Conservation (phyloP, 768 basidiomycete species). For the Mycena indigotica region DNA sequence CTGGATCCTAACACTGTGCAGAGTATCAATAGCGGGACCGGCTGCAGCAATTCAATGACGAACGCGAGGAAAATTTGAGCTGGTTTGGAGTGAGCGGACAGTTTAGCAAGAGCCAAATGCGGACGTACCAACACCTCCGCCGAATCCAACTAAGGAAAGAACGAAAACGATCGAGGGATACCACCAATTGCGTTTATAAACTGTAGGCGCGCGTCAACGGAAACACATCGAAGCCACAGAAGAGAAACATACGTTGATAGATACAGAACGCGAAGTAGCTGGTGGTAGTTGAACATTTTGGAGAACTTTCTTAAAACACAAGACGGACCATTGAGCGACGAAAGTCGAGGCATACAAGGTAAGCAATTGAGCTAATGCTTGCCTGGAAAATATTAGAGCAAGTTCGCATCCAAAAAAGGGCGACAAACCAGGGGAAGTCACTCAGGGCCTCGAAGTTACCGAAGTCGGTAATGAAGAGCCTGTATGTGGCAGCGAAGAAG, state of each 20-base stretch:
- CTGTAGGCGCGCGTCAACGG: neutral
- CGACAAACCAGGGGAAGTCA: neutral
- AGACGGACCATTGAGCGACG: conserved; percentile 1
- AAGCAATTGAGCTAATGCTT: neutral
- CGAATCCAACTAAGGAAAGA: neutral
- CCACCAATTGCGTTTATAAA: neutral
- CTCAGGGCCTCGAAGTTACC: neutral
- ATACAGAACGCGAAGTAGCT: conserved; percentile 5
- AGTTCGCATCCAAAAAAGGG: neutral
- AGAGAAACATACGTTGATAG: neutral
- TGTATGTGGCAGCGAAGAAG: neutral
- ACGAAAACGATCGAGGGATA: neutral
- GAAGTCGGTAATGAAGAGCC: conserved; percentile 1
- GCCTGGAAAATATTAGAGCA: neutral
- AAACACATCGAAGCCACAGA: neutral
- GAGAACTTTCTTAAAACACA: neutral
- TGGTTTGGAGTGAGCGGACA: neutral
- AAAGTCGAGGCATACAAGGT: conserved; percentile 2
- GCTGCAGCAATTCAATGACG: neutral
- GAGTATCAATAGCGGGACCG: neutral
- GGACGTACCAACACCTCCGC: neutral
- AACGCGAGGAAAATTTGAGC: conserved; percentile 8
- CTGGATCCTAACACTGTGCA: neutral
- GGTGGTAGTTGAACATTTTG: neutral
- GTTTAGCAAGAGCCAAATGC: neutral